Base-by-base conservation (phyloP, 768 basidiomycete genomes). In the Podaxis pistillaris region DNA sequence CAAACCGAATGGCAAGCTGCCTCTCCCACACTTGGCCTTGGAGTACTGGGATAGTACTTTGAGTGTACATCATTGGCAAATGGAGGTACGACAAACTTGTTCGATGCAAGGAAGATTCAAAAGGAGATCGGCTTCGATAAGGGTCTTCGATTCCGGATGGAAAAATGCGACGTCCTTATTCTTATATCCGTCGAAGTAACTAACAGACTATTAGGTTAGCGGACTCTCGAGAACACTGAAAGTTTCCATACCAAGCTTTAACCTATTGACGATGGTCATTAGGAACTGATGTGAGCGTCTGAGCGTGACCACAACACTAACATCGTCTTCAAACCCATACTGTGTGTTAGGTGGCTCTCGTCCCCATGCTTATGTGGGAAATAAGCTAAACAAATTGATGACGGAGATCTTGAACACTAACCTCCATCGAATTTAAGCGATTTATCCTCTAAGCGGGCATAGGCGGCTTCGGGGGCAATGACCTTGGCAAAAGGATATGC, bases 101-200 rank as follows among this genome's bases (percentile, higher is more conserved):
- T 96, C 93, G 1, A 72, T 86, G 3, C 84, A 77, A 0, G 93
- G 92, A 12, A 96, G 77, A 75, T 95, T 95, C 77, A 93, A 84
- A 2, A 96, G 72, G 49, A 96, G 76, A 72, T 97, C 94, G 1
- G 91, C 94, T 71, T 89, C 80, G 51, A 96, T 82, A 50, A 96
- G 76, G 0, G 88, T 84, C 71, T 86, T 90, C 13, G 87, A 89
- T 0, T 83, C 77, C 12, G 77, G 74, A 69, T 96, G 94, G 63
- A 89, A 83, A 74, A 93, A 94, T 0, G 93, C 91, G 13, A 95
- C 84, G 58, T 96, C 94, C 69, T 91, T 89, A 70, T 91, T 92
- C 64, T 75, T 77, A 68, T 85, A 83, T 0, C 88, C 88, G 9
- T 86, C 78, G 70, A 91, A 91, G 68, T 89, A 90, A 67, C 87